phyloP scores from a whole-genome alignment of 2,329 filamentous ascomycete genomes.

The Aspergillus sp. region DNA sequence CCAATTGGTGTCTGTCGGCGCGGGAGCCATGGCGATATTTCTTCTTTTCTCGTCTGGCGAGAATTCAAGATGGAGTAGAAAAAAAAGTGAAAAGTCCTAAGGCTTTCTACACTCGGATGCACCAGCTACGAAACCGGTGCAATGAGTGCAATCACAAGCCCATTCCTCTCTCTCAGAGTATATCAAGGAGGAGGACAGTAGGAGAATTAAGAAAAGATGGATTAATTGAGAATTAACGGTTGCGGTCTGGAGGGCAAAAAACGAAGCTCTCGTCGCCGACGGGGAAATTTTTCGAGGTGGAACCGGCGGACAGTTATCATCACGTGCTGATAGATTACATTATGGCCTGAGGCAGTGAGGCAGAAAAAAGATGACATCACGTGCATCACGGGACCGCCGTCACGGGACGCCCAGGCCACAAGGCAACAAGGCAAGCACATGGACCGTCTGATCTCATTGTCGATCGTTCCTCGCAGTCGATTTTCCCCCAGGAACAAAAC shows the following conservation, averaged over 20 bases:
- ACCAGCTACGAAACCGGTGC: constrained; percentile 1
- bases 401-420: no score
- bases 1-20: constrained; percentile 67
- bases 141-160: not conserved
- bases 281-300: constrained; percentile 39
- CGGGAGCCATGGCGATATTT: constrained; percentile 46
- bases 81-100: constrained; percentile 10
- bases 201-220: no score
- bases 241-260: constrained; percentile 14
- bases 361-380: not conserved
- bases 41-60: constrained; percentile 4
- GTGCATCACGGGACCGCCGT: no score
- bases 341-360: constrained; percentile 15
- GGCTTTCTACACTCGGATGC: constrained; percentile 1
- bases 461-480: no score
- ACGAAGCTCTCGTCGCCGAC: constrained; percentile 15
- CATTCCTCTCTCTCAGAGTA: no score
- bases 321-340: constrained; percentile 34
- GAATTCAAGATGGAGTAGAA: constrained; percentile 7
- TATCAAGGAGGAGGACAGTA: no score
- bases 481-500: no score
- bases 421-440: no score
- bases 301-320: constrained; percentile 30
- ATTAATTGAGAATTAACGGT: no score
- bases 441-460: no score